phyloP scores from a whole-genome alignment of 148 eudicot genomes.

The Beta vulgaris region DNA sequence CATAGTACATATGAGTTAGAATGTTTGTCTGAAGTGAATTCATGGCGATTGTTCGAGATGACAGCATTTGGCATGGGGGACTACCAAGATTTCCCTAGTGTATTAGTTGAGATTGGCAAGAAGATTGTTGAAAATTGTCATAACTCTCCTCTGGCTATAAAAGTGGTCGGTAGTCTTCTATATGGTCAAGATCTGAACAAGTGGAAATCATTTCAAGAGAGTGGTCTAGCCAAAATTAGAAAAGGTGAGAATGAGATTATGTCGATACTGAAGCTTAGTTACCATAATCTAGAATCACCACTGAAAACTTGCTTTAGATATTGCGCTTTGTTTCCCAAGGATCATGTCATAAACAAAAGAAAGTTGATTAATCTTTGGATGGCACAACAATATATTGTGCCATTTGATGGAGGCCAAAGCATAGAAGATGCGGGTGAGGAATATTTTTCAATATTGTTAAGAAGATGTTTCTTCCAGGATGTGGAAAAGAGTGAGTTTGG shows the following conservation, averaged over 20 bases:
- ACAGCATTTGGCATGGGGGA: constrained; percentile 25
- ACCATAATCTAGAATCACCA: neutral
- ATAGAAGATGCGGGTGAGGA: neutral
- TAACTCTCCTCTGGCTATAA: neutral
- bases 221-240: neutral
- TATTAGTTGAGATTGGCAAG: neutral
- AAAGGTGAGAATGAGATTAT: neutral
- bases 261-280: constrained; percentile 1
- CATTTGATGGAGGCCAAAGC: constrained; percentile 3
- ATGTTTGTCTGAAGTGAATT: constrained; percentile 25
- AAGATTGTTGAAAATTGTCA: neutral
- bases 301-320: neutral
- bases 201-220: neutral
- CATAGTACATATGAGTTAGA: constrained; percentile 13
- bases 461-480: constrained; percentile 25
- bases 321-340: constrained; percentile 16
- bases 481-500: neutral
- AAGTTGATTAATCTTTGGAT: constrained; percentile 8
- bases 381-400: neutral
- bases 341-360: neutral
- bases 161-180: neutral
- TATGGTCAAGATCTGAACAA: neutral
- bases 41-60: constrained; percentile 34
- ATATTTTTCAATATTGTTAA: neutral
- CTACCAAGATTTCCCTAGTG: neutral